phyloP scores from a whole-genome alignment of 2,329 filamentous ascomycete species.

The Colletotrichum sp. region DNA sequence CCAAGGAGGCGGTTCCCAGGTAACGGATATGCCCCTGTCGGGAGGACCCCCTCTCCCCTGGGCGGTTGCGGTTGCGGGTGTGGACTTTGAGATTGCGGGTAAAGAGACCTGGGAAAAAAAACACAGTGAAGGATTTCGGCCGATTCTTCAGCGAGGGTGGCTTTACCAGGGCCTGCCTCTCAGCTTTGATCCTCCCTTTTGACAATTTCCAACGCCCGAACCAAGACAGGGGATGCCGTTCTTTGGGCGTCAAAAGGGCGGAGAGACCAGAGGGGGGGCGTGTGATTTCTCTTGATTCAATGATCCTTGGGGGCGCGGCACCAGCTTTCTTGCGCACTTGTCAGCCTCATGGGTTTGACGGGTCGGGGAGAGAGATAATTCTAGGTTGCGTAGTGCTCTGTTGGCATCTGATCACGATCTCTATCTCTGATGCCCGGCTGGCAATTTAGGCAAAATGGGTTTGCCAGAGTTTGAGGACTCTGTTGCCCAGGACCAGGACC shows the following conservation, averaged over 20 bases:
- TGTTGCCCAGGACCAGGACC: not conserved
- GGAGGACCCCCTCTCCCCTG: not conserved
- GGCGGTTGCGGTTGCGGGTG: not conserved
- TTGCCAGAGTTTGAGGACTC: not conserved
- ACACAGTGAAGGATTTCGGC: conserved; percentile 1
- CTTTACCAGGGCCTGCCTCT: not conserved
- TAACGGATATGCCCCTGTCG: not conserved
- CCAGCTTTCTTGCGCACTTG: not conserved
- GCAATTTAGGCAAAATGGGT: not conserved
- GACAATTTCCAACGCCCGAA: not conserved
- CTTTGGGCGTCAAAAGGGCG: not conserved
- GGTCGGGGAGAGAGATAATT: not conserved
- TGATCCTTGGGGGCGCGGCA: not conserved
- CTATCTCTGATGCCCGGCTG: not conserved
- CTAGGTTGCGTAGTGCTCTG: not conserved
- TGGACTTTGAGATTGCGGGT: not conserved
- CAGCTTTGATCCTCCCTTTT: not conserved
- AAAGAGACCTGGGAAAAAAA: not conserved
- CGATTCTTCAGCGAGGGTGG: not conserved
- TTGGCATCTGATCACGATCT: not conserved
- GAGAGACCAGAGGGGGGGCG: not conserved
- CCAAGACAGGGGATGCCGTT: not conserved
- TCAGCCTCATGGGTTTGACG: not conserved
- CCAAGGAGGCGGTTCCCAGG: not conserved
- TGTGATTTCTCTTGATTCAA: not conserved